Evolutionary conservation across 768 basidiomycete genomes (phyloP).

Genomic region (Suillus alpinus): DNA sequence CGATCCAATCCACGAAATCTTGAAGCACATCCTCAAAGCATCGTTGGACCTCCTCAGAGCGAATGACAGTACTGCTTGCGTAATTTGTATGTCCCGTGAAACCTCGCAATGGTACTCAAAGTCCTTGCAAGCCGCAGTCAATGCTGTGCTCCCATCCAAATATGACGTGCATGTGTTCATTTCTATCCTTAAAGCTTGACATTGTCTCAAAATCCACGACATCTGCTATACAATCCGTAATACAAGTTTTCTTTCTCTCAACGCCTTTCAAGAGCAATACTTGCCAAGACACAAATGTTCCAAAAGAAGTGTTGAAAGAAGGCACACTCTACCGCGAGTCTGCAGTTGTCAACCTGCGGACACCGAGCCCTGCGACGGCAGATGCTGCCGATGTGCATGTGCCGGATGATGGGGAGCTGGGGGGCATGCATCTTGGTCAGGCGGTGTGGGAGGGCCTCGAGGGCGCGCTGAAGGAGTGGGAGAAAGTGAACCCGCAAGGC

Average conservation of each 20-base stretch:
- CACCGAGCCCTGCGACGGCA: conserved; percentile 31
- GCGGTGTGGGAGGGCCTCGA: conserved; percentile 80
- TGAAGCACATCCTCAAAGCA: too few relatives aligned
- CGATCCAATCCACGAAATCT: too few relatives aligned
- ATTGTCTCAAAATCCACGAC: conserved; percentile 55
- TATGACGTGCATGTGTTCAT: too few relatives aligned
- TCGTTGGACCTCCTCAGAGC: too few relatives aligned
- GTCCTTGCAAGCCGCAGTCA: too few relatives aligned
- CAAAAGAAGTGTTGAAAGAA: conserved; percentile 69
- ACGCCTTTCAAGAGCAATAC: conserved; percentile 66
- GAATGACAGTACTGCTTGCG: too few relatives aligned
- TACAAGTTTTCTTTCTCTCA: conserved; percentile 80
- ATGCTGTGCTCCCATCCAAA: too few relatives aligned
- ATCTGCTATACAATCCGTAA: conserved; percentile 67
- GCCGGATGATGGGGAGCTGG: conserved; percentile 67
- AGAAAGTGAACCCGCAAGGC: conserved; percentile 30
- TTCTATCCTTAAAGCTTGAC: too few relatives aligned
- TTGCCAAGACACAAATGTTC: conserved; percentile 22
- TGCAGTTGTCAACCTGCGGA: conserved; percentile 52
- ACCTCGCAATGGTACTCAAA: too few relatives aligned
- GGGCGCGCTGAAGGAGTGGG: conserved; percentile 64
- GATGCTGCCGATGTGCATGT: conserved; percentile 36
- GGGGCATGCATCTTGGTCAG: conserved; percentile 65
- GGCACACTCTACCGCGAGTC: conserved; percentile 79
- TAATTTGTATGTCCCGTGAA: too few relatives aligned